Evolutionary conservation across 768 basidiomycete species (phyloP), one percentile per base, ranked within the genome.

Genomic region (Cantharellus anzutake): DNA sequence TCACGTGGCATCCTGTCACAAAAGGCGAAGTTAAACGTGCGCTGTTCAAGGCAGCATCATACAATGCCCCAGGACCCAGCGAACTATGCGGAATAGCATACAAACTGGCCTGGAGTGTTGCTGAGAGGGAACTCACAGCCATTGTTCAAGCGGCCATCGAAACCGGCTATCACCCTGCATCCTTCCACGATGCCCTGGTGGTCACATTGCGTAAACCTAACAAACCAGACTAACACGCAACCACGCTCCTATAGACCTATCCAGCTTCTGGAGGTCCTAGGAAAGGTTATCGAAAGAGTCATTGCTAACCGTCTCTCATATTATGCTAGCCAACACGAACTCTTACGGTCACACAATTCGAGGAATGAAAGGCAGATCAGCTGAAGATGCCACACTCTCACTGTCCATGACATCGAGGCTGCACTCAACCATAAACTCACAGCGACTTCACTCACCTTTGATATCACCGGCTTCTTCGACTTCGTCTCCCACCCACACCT

Each of bases 261-360:
- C 41, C 61, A 61, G 39, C 60, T 63, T 20, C 58, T 59, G 7
- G 70, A 72, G 42, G 69, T 68, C 58, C 57, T 72, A 0, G 70
- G 72, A 1, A 73, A 73, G 44, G 56, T 71, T 0, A 61, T 71
- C 0, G 70, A 72, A 48, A 62, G 63, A 5, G 63, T 73, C 2
- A 61, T 67, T 0, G 70, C 69, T 1, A 55, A 37, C 11, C 14
- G 52, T 14, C 62, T 74, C 0, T 59, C 64, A 4, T 68, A 63
- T 59, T 56, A 68, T 0, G 67, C 64, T 1, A 66, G 0, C 63
- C 71, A 3, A 65, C 69, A 64, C 29, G 41, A 37, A 11, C 52
- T 11, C 52, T 7, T 55, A 7, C 52, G 7, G 7, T 37, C 2
- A 62, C 61, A 4, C 72, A 73, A 34, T 71, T 71, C 42, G 68